A percentile compares a stretch with the other conserved stretches of the same genome.
phyloP scores from a whole-genome alignment of 768 basidiomycete species.

The Zangia roseola region DNA sequence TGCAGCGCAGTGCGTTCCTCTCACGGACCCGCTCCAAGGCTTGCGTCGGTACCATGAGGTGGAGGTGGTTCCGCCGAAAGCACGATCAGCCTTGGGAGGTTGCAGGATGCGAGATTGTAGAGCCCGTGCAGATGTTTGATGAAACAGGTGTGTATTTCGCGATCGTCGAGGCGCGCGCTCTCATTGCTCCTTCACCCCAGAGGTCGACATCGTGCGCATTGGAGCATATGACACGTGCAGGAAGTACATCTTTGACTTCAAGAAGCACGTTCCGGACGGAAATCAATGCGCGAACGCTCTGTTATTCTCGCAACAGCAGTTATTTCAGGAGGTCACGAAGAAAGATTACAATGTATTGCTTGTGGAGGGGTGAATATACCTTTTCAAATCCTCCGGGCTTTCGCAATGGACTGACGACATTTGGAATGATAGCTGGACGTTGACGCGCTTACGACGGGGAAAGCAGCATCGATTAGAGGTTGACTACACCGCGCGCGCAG shows the following conservation, averaged over 20 bases:
- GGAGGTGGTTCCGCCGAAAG: constrained; percentile 50
- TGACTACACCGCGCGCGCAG: constrained; percentile 67
- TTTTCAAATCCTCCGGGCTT: not conserved
- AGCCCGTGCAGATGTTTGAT: constrained; percentile 63
- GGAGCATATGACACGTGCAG: constrained; percentile 53
- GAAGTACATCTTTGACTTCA: constrained; percentile 61
- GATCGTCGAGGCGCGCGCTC: constrained; percentile 6
- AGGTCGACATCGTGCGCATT: constrained; percentile 58
- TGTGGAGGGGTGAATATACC: constrained; percentile 56
- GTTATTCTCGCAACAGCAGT: constrained; percentile 60
- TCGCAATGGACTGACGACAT: constrained; percentile 1
- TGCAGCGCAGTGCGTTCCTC: constrained; percentile 12
- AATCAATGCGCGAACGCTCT: constrained; percentile 53
- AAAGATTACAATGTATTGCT: constrained; percentile 64
- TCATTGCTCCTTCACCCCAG: constrained; percentile 33
- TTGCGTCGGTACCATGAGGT: constrained; percentile 27
- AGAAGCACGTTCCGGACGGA: constrained; percentile 44
- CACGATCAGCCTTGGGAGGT: constrained; percentile 73
- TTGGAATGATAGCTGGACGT: constrained; percentile 51
- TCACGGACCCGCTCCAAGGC: constrained; percentile 18
- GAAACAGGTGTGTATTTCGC: constrained; percentile 49
- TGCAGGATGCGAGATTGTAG: constrained; percentile 61
- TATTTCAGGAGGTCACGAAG: constrained; percentile 53
- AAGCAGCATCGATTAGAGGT: constrained; percentile 66
- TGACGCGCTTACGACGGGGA: constrained; percentile 63